Evolutionary conservation across 164 flowering plant genomes (phyloP), one percentile per base, ranked within the genome.

Genomic region (Vitis vinifera): DNA sequence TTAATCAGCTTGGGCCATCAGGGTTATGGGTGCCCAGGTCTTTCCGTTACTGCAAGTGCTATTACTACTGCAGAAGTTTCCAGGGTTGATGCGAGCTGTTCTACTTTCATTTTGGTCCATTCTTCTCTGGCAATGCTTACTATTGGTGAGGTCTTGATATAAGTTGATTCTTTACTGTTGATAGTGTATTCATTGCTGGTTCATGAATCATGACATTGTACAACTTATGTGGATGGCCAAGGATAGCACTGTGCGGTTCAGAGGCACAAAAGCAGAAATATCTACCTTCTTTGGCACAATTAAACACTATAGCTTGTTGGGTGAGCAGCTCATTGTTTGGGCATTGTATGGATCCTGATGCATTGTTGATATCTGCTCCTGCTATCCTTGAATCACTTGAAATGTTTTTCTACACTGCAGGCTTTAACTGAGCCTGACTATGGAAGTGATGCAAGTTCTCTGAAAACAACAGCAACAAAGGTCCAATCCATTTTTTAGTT

Each of bases 21-120:
- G 99, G 99, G 95, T 53, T 89, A 90, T 86, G 97, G 94, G 15
- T 91, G 97, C 77, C 99, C 98, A 50, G 98, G 92, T 76, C 85
- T 88, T 11, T 90, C 99, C 57, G 68, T 95, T 59, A 91, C 88
- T 65, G 97, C 68, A 70, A 87, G 81, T 83, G 98, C 97, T 71
- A 31, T 93, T 75, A 89, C 91, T 5, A 73, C 73, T 0, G 97
- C 97, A 61, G 99, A 95, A 76, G 55, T 89, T 52, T 91, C 97
- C 49, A 87, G 97, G 77, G 99, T 93, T 81, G 99, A 95, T 91
- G 98, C 98, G 14, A 94, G 98, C 73, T 88, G 94, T 78, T 89
- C 93, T 15, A 92, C 97, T 62, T 94, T 91, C 73, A 84, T 94
- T 66, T 80, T 92, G 82, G 98, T 92, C 68, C 99, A 95, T 76